phyloP scores from a whole-genome alignment of 345 rosid species.

The Lumnitzera racemosa region DNA sequence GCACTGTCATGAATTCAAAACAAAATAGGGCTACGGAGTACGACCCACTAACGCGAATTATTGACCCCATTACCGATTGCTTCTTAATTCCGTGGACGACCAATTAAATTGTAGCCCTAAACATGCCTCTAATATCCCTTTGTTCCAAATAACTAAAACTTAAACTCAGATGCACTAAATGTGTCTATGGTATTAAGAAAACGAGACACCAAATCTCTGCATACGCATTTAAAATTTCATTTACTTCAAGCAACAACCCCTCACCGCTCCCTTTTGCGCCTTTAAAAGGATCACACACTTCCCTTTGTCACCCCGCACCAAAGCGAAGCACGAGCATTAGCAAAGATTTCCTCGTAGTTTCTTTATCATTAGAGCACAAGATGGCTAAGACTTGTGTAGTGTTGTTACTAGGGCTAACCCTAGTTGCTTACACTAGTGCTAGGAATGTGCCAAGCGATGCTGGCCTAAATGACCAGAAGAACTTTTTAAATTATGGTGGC shows the following conservation, averaged over 20 bases:
- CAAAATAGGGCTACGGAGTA: background rate
- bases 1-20: background rate
- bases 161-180: too few species aligned
- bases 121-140: too few species aligned
- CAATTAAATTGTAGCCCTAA: too few species aligned
- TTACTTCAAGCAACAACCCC: constrained; percentile 6
- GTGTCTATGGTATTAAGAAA: background rate
- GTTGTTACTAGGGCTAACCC: background rate
- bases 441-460: constrained; percentile 34
- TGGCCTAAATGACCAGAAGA: constrained; percentile 61
- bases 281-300: constrained; percentile 1
- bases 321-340: too few species aligned
- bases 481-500: constrained; percentile 37
- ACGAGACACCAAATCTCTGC: constrained; percentile 1
- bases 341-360: too few species aligned
- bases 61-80: background rate
- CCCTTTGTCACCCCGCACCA: background rate
- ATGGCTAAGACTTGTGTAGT: background rate
- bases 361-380: too few species aligned
- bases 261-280: background rate
- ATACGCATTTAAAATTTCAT: constrained; percentile 9
- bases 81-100: too few species aligned
- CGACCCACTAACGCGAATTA: background rate
- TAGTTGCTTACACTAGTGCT: constrained; percentile 13
- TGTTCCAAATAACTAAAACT: too few species aligned